Percentiles rank a stretch among this genome's conserved stretches.
phyloP scores from a whole-genome alignment of 1,284 basidiomycete genomes.

The Fomitiporia mediterranea region DNA sequence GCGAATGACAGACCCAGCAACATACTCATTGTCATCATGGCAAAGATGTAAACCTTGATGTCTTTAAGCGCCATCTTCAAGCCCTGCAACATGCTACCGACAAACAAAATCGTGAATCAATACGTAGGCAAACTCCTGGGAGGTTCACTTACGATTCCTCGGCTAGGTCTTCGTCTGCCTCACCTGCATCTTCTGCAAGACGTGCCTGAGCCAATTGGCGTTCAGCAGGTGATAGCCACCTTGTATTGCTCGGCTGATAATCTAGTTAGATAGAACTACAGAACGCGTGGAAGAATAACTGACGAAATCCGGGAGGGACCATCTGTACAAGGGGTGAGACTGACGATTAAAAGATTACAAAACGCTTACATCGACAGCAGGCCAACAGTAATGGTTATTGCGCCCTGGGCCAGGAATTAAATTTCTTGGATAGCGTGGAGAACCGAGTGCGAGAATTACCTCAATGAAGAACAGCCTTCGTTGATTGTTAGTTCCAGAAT shows the following conservation, averaged over 20 bases:
- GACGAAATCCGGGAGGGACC: constrained; percentile 27
- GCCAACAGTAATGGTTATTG: constrained; percentile 21
- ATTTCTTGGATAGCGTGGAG: background rate
- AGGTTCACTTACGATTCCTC: constrained; percentile 25
- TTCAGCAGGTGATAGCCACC: constrained; percentile 40
- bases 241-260: constrained; percentile 33
- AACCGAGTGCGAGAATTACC: constrained; percentile 9
- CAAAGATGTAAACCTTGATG: constrained; percentile 33
- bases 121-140: background rate
- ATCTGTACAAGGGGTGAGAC: constrained; percentile 19
- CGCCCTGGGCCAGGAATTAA: constrained; percentile 15
- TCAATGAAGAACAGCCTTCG: constrained; percentile 29
- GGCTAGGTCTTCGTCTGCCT: constrained; percentile 32
- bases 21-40: constrained; percentile 23
- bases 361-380: constrained; percentile 20
- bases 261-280: background rate
- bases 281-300: background rate
- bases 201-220: constrained; percentile 39
- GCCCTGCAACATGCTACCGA: constrained; percentile 22
- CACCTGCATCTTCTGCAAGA: constrained; percentile 41
- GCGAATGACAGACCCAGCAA: constrained; percentile 35
- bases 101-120: background rate
- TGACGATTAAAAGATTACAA: too few species aligned
- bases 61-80: constrained; percentile 31
- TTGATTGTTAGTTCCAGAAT: background rate